phyloP scores from a whole-genome alignment of 176 grass and related monocot species.

The Rhynchospora pubera region DNA sequence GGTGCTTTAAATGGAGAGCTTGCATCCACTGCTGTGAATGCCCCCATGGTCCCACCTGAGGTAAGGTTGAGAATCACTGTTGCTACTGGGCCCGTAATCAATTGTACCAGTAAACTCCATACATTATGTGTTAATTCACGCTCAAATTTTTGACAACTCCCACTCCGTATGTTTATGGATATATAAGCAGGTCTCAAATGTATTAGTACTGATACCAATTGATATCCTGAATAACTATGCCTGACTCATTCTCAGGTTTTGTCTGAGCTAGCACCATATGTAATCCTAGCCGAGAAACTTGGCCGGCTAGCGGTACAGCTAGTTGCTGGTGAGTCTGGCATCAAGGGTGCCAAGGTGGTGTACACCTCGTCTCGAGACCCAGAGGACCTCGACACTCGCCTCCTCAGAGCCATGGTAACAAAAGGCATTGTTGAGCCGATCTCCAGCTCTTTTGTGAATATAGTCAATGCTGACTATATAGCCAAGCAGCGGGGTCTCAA shows the following conservation, averaged over 20 bases:
- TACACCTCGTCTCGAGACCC: conserved; percentile 61
- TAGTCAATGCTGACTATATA: conserved; percentile 87
- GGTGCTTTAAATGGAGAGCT: conserved; percentile 83
- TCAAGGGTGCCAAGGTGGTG: conserved; percentile 74
- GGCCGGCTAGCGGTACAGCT: conserved; percentile 92
- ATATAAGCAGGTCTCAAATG: background rate
- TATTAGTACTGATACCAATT: background rate
- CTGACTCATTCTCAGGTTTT: conserved; percentile 33
- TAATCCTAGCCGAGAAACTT: conserved; percentile 79
- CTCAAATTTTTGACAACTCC: background rate
- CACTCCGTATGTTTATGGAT: background rate
- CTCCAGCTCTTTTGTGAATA: conserved; percentile 60
- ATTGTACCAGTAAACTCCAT: background rate
- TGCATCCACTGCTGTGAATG: conserved; percentile 82
- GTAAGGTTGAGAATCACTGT: conserved; percentile 20
- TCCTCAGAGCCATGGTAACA: conserved; percentile 83
- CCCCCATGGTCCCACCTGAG: conserved; percentile 95
- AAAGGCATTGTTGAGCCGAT: conserved; percentile 94
- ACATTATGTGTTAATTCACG: background rate
- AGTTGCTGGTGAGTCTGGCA: conserved; percentile 66
- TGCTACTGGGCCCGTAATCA: background rate
- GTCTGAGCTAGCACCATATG: conserved; percentile 81
- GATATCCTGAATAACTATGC: background rate
- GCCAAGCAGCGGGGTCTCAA: conserved; percentile 80
- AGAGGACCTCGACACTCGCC: conserved; percentile 74